Conservation (phyloP, 176 grass and related monocot genomes). For the Coix lacrymajobi region DNA sequence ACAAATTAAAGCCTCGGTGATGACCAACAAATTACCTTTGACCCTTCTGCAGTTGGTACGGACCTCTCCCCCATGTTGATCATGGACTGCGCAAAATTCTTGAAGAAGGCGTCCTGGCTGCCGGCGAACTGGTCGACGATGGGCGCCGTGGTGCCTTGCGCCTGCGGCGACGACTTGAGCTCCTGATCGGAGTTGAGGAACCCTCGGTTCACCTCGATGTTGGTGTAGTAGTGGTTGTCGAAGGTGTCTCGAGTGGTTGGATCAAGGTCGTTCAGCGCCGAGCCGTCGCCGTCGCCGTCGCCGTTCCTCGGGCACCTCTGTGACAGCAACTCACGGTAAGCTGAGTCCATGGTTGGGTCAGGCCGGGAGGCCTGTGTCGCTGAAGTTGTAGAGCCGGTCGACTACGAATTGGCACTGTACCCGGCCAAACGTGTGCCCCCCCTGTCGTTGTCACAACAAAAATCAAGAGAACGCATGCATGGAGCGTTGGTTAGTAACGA, state of each 20-base stretch:
- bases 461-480: too few species aligned
- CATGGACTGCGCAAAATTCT: conserved; percentile 40
- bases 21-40: not conserved
- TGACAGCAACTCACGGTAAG: conserved; percentile 14
- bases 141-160: conserved; percentile 12
- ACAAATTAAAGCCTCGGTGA: too few species aligned
- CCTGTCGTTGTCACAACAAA: conserved; percentile 2
- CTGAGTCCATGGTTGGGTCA: conserved; percentile 32
- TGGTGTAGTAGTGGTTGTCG: conserved; percentile 58
- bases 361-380: conserved; percentile 3
- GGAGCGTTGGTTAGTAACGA: too few species aligned
- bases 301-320: conserved; percentile 30
- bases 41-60: not conserved
- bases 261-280: conserved; percentile 37
- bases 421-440: conserved; percentile 70
- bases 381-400: conserved; percentile 57
- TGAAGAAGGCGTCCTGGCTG: conserved; percentile 53
- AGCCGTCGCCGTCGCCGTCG: too few species aligned
- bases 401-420: conserved; percentile 32
- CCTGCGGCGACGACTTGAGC: conserved; percentile 26
- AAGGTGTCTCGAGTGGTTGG: conserved; percentile 43
- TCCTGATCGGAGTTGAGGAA: conserved; percentile 53
- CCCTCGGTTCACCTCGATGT: conserved; percentile 30
- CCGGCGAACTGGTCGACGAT: conserved; percentile 7
- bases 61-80: conserved; percentile 47